phyloP scores from a whole-genome alignment of 2,329 filamentous ascomycete genomes.

The Monosporascus sp. region DNA sequence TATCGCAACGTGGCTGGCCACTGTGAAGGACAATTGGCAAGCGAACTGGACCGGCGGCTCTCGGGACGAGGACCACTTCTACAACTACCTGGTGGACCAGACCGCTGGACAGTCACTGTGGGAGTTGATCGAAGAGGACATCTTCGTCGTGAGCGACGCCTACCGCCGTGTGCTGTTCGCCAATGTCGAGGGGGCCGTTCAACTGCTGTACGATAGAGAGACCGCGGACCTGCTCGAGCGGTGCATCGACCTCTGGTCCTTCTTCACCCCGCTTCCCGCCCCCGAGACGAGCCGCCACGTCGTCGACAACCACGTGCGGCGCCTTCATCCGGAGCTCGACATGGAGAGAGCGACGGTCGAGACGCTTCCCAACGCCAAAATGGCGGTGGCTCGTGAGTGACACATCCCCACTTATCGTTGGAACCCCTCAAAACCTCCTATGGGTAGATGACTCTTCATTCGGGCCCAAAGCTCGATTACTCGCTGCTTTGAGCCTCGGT shows the following conservation, averaged over 20 bases:
- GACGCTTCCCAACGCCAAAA: background rate
- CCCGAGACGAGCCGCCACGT: background rate
- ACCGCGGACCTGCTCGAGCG: background rate
- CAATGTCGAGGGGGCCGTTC: background rate
- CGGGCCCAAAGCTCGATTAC: no score
- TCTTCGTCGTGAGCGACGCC: background rate
- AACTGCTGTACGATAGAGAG: background rate
- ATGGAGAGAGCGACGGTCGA: background rate
- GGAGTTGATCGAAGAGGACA: background rate
- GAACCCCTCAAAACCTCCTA: no score
- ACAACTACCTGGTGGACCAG: background rate
- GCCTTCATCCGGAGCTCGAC: background rate
- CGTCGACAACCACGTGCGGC: background rate
- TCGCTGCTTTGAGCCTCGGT: no score
- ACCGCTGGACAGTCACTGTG: background rate
- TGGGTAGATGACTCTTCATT: no score
- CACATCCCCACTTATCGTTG: no score
- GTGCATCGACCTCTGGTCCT: background rate
- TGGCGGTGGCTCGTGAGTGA: background rate
- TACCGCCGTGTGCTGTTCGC: background rate
- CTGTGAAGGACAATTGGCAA: conserved; percentile 2
- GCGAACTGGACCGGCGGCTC: background rate
- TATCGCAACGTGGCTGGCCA: background rate
- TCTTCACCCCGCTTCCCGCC: background rate
- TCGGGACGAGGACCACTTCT: background rate